phyloP scores from a whole-genome alignment of 1,284 basidiomycete species.

The Singerocomus rubriflavus region DNA sequence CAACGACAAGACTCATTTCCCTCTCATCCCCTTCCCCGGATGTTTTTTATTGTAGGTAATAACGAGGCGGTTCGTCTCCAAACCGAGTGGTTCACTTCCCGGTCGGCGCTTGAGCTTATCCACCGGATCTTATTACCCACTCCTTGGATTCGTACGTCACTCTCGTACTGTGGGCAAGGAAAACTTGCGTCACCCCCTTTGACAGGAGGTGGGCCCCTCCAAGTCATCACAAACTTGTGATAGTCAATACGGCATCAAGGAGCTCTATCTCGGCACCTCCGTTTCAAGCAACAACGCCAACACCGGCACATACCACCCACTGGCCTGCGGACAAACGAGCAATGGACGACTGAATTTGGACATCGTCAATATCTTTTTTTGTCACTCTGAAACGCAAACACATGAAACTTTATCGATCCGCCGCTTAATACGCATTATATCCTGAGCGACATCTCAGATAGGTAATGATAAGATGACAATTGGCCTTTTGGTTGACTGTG shows the following conservation, averaged over 20 bases:
- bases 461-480: constrained; percentile 2
- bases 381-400: constrained; percentile 12
- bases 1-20: too few species aligned
- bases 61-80: constrained; percentile 15
- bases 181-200: not conserved
- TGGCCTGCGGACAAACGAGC: not conserved
- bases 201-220: not conserved
- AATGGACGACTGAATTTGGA: not conserved
- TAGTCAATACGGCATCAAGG: not conserved
- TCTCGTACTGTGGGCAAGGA: not conserved
- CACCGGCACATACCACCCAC: too few species aligned
- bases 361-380: constrained; percentile 3
- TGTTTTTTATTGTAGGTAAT: constrained; percentile 11
- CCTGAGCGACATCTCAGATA: constrained; percentile 4
- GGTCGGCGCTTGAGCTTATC: constrained; percentile 12
- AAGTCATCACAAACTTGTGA: not conserved
- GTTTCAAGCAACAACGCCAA: not conserved
- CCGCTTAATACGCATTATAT: not conserved
- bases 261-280: not conserved
- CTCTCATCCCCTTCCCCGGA: too few species aligned
- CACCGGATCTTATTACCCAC: constrained; percentile 8
- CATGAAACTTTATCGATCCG: constrained; percentile 7
- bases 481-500: constrained; percentile 1
- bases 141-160: constrained; percentile 3
- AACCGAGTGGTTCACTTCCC: constrained; percentile 11